phyloP scores from a whole-genome alignment of 371 early-diverging fungal species.

The Parasitella parasitica region DNA sequence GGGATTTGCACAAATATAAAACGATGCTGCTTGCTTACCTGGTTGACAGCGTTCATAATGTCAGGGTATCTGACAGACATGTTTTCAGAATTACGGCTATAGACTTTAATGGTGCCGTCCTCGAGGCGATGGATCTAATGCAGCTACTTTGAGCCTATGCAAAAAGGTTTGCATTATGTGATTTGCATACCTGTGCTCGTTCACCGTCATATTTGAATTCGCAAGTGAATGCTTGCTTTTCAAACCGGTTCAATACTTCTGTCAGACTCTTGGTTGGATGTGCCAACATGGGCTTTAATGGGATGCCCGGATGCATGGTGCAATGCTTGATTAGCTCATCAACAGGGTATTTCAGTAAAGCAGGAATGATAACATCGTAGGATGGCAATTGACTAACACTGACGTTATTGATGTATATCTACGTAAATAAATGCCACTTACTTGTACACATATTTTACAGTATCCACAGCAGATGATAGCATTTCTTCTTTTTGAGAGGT shows the following conservation, averaged over 20 bases:
- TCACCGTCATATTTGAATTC: conserved; percentile 99
- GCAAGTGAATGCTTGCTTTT: conserved; percentile 89
- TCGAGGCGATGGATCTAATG: conserved; percentile 73
- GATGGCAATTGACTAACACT: conserved; percentile 76
- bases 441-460: conserved; percentile 91
- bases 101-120: conserved; percentile 82
- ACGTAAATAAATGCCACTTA: conserved; percentile 17
- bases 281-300: conserved; percentile 99
- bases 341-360: conserved; percentile 77
- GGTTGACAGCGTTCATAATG: conserved; percentile 70
- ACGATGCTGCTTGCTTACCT: too few relatives aligned
- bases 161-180: neutral
- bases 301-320: conserved; percentile 94
- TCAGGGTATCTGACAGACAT: conserved; percentile 96
- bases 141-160: conserved; percentile 3
- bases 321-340: conserved; percentile 68
- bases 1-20: neutral
- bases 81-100: conserved; percentile 97
- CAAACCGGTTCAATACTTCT: conserved; percentile 94
- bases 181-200: conserved; percentile 79
- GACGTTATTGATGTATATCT: neutral
- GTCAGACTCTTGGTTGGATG: conserved; percentile 96
- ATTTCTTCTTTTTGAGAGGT: conserved; percentile 55
- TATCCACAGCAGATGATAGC: conserved; percentile 71
- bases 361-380: conserved; percentile 88